Evolutionary conservation across 192 early-diverging fungal genomes (phyloP), one percentile per base, ranked within the genome.

Genomic region (Rhizophagus prolifer): DNA sequence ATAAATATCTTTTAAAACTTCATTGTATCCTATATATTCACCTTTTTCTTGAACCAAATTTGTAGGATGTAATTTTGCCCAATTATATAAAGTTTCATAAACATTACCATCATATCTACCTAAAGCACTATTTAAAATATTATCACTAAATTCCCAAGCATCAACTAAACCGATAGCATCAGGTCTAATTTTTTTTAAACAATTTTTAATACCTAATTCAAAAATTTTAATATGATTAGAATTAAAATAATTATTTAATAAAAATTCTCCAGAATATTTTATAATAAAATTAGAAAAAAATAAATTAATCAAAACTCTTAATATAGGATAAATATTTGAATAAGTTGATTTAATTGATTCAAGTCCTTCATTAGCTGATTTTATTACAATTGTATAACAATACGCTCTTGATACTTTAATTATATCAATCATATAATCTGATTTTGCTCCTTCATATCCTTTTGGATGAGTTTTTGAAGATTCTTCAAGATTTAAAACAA

Each of bases 21-120:
- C 64, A 36, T 66, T 34, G 30, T 66, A 66, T 26, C 64, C 64
- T n/a, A 66, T 28, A 36, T 7, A 19, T 36, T 19, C 30, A 31
- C 64, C 64, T 66, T 21, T 28, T 21, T 34, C 30, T 34, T 66
- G 28, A 21, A 8, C 19, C 26, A 66, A 34, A 66, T 66, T 66
- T 21, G 31, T 21, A 21, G 64, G 64, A 19, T 66, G 34, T 31
- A 36, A 13, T 34, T 83, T 83, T 12, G 87, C 87, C 82, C 81
- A 81, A 75, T 90, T 82, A 44, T 88, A 86, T 67, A 90, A 91
- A 67, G 89, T 82, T 76, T 90, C 91, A 80, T 93, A 94, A 13
- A 94, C 88, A 74, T 93, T 86, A 76, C 95, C 95, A 76, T 95
- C 94, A 79, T 88, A 91, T 68, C 92, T 87, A n/a, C 95, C 95